These are phyloP conservation scores for Penicillium bialowiezense DNA, from an alignment of 495 filamentous ascomycete genomes.

Conservation along the genomic window DNA sequence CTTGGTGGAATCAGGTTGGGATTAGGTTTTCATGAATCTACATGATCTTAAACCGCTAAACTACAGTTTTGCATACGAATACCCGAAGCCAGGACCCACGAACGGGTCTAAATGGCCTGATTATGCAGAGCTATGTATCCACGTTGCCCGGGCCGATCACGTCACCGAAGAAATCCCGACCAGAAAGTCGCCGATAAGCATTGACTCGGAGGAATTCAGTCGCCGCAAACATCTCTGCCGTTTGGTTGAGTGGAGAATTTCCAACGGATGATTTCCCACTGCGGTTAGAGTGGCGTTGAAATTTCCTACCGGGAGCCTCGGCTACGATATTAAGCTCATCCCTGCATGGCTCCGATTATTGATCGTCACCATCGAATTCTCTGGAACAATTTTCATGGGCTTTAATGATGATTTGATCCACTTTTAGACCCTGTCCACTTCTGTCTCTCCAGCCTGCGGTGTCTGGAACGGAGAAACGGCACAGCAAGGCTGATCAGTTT, in stretches of 20 bases:
- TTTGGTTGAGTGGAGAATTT: neutral
- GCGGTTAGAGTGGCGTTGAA: neutral
- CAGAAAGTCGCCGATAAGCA: slow-evolving; percentile 1
- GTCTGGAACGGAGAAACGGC: neutral
- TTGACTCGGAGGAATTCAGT: neutral
- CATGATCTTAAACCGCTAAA: too few species aligned
- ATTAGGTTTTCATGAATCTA: too few species aligned
- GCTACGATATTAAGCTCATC: neutral
- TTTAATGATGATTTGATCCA: slow-evolving; percentile 5
- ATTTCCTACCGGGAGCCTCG: neutral
- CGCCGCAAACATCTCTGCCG: neutral
- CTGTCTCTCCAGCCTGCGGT: too few species aligned
- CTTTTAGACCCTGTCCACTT: neutral
- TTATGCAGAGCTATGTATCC: neutral
- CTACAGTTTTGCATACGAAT: too few species aligned
- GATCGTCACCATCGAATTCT: slow-evolving; percentile 5
- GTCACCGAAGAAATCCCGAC: neutral
- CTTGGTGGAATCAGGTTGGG: too few species aligned
- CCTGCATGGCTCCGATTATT: neutral
- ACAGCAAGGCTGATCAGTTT: slow-evolving; percentile 4
- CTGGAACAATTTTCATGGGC: slow-evolving; percentile 11
- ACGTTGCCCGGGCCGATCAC: neutral
- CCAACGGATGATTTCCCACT: neutral
- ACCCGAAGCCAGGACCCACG: too few species aligned
- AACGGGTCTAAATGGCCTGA: too few species aligned